These are phyloP conservation scores for Sorghum bicolor DNA, from an alignment of 176 grass and related monocot species.

Conservation along the genomic window DNA sequence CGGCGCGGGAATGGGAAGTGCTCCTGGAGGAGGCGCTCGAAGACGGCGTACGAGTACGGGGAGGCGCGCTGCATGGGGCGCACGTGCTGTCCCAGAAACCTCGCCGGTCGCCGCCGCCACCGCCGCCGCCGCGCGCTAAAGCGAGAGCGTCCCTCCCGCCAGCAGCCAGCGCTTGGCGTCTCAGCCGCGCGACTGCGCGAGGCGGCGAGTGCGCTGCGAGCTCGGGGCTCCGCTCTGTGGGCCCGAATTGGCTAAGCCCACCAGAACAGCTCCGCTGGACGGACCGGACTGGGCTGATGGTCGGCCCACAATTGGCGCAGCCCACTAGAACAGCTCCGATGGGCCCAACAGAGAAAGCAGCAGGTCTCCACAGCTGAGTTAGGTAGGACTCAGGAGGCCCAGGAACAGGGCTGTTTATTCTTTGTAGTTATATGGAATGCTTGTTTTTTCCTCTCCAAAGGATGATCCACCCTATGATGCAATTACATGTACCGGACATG, in stretches of 20 bases:
- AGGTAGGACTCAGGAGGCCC: too few relatives aligned
- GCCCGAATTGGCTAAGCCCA: background rate
- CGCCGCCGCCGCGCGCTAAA: background rate
- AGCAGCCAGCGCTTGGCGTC: background rate
- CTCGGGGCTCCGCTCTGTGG: background rate
- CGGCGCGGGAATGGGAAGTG: constrained; percentile 38
- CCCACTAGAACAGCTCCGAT: too few relatives aligned
- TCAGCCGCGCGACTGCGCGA: background rate
- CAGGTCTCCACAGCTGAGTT: too few relatives aligned
- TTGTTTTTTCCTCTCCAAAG: too few relatives aligned
- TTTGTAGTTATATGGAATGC: too few relatives aligned
- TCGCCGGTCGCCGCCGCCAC: background rate
- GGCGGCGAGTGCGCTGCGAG: background rate
- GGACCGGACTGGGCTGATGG: background rate
- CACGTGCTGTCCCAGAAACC: too few relatives aligned
- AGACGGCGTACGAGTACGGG: constrained; percentile 14
- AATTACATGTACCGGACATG: too few relatives aligned
- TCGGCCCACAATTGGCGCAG: background rate
- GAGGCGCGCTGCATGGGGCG: background rate
- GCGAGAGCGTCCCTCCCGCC: background rate
- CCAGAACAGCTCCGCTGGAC: background rate
- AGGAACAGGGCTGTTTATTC: too few relatives aligned
- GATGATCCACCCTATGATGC: too few relatives aligned
- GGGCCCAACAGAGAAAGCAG: too few relatives aligned
- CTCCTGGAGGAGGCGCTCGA: constrained; percentile 40